phyloP scores from a whole-genome alignment of 371 early-diverging fungal species.

The Rhizopus arrhizus region DNA sequence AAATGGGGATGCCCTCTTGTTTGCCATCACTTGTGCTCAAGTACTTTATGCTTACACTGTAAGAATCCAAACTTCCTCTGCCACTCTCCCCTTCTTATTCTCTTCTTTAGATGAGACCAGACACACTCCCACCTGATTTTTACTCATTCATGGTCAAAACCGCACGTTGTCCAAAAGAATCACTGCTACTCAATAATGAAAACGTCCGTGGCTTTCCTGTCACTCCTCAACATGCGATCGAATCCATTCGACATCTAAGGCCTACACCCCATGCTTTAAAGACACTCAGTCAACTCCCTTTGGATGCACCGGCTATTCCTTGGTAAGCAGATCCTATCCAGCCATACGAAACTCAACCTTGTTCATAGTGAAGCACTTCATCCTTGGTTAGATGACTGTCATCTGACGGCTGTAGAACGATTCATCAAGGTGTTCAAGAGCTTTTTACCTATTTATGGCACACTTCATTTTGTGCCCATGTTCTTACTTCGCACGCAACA shows the following conservation, averaged over 20 bases:
- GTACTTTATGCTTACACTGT: conserved; percentile 70
- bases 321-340: conserved; percentile 26
- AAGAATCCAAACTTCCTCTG: conserved; percentile 15
- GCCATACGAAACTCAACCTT: neutral
- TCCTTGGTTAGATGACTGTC: conserved; percentile 64
- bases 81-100: neutral
- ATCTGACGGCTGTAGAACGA: conserved; percentile 45
- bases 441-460: conserved; percentile 71
- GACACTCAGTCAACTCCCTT: conserved; percentile 30
- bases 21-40: conserved; percentile 61
- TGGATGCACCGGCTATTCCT: conserved; percentile 34
- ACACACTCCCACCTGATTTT: conserved; percentile 68
- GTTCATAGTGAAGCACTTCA: conserved; percentile 61
- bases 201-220: conserved; percentile 55
- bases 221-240: conserved; percentile 42
- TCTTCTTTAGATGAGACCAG: conserved; percentile 57
- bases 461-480: conserved; percentile 73
- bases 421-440: conserved; percentile 58
- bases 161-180: conserved; percentile 61
- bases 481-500: conserved; percentile 58
- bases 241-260: conserved; percentile 41
- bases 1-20: conserved; percentile 66
- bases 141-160: conserved; percentile 69
- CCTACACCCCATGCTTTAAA: conserved; percentile 53
- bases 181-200: conserved; percentile 54